A percentile compares a stretch with the other conserved stretches of the same genome.
phyloP scores from a whole-genome alignment of 1,139 yeast species.

The Tardiomyces blankii region DNA sequence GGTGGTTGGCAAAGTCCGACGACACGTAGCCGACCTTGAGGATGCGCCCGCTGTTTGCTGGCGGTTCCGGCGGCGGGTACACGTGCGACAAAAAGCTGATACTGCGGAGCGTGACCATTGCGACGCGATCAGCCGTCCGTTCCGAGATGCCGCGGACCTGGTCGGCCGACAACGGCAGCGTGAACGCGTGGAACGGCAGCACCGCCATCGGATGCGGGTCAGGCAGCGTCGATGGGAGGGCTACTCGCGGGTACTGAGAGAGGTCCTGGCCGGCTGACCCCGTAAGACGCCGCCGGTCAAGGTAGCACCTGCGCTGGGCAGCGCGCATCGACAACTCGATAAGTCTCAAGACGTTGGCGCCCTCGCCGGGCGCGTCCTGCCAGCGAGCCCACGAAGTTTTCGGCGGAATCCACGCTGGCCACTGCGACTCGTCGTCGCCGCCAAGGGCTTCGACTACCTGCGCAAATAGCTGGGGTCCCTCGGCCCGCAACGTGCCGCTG shows the following conservation, averaged over 20 bases:
- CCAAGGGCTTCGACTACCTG: background rate
- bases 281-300: conserved; percentile 15
- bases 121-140: conserved; percentile 21
- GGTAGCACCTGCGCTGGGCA: conserved; percentile 23
- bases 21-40: conserved; percentile 25
- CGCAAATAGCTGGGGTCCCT: background rate
- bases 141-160: conserved; percentile 22
- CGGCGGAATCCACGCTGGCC: background rate
- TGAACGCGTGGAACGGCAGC: conserved; percentile 26
- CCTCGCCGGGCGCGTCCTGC: conserved; percentile 17
- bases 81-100: conserved; percentile 22
- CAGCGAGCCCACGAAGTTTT: conserved; percentile 10
- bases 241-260: conserved; percentile 14
- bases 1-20: conserved; percentile 26
- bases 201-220: conserved; percentile 23
- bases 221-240: conserved; percentile 19
- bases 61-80: conserved; percentile 24
- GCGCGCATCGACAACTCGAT: conserved; percentile 17
- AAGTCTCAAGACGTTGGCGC: conserved; percentile 17
- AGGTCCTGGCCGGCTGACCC: background rate
- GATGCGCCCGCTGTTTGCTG: conserved; percentile 11
- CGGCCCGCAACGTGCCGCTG: conserved; percentile 10
- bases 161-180: conserved; percentile 19
- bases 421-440: background rate
- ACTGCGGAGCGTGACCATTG: conserved; percentile 17